phyloP scores from a whole-genome alignment of 805 yeast genomes.

The Dipodascopsis tothii region DNA sequence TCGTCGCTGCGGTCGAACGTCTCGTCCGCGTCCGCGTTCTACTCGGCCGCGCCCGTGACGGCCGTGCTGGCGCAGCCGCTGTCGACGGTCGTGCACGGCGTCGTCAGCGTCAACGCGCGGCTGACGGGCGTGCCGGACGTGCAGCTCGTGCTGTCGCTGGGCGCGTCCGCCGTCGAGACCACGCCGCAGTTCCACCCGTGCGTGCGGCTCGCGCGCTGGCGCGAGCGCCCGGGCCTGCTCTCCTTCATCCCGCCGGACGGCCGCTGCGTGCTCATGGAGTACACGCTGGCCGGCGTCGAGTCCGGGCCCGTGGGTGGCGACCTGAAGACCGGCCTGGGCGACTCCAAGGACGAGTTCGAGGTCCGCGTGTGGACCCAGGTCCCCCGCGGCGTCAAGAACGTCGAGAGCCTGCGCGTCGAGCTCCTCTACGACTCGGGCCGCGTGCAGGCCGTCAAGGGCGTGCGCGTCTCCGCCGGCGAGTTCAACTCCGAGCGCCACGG shows the following conservation, averaged over 20 bases:
- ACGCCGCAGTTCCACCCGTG: constrained; percentile 65
- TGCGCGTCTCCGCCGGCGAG: constrained; percentile 72
- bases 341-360: constrained; percentile 53
- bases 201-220: constrained; percentile 51
- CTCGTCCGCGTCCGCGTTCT: constrained; percentile 26
- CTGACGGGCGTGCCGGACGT: constrained; percentile 74
- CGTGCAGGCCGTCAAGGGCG: constrained; percentile 40
- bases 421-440: constrained; percentile 32
- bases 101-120: constrained; percentile 54
- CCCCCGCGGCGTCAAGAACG: constrained; percentile 38
- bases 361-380: constrained; percentile 44
- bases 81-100: constrained; percentile 47
- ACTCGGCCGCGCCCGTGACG: constrained; percentile 18
- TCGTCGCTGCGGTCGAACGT: constrained; percentile 1
- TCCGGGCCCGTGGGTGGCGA: constrained; percentile 54
- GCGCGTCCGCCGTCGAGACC: constrained; percentile 14
- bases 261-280: constrained; percentile 30
- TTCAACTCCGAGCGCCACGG: constrained; percentile 48
- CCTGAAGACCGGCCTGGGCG: constrained; percentile 47
- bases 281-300: constrained; percentile 40
- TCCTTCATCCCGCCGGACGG: constrained; percentile 89
- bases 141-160: constrained; percentile 42
- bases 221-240: constrained; percentile 39
- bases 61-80: constrained; percentile 25
- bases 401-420: constrained; percentile 43